Percentiles rank a stretch among this genome's conserved stretches.
These are phyloP conservation scores for Mycena vulgaris DNA, from an alignment of 768 basidiomycete species.

Conservation along the genomic window DNA sequence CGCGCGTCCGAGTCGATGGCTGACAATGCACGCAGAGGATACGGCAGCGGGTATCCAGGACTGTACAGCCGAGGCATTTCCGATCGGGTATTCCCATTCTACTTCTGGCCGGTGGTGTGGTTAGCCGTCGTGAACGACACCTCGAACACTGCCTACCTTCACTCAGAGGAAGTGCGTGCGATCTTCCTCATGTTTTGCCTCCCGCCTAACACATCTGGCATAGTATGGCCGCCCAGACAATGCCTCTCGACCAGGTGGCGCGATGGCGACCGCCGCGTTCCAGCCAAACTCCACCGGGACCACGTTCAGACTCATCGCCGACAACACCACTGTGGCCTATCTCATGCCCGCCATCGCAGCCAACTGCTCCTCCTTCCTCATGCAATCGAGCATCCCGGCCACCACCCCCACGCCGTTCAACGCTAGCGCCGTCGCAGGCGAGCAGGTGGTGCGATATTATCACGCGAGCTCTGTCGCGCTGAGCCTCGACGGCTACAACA, in stretches of 20 bases:
- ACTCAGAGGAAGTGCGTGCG: constrained; percentile 58
- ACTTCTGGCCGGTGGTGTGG: constrained; percentile 74
- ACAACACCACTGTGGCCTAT: constrained; percentile 60
- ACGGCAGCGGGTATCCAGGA: constrained; percentile 72
- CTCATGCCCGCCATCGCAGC: constrained; percentile 55
- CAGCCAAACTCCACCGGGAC: constrained; percentile 51
- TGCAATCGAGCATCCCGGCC: constrained; percentile 44
- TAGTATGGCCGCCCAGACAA: constrained; percentile 65
- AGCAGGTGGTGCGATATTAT: constrained; percentile 72
- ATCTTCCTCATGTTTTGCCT: background rate
- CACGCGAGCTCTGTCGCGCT: constrained; percentile 70
- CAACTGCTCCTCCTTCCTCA: constrained; percentile 58
- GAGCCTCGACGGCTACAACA: constrained; percentile 73
- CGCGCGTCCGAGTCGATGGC: background rate
- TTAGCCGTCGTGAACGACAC: constrained; percentile 45
- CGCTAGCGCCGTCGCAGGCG: constrained; percentile 41
- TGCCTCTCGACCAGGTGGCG: constrained; percentile 63
- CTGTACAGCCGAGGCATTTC: constrained; percentile 55
- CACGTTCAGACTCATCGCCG: constrained; percentile 61
- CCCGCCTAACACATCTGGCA: no score
- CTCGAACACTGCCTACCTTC: constrained; percentile 42
- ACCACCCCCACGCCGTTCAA: constrained; percentile 50
- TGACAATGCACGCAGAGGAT: constrained; percentile 51
- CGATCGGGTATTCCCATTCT: constrained; percentile 66
- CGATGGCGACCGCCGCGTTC: constrained; percentile 56